phyloP scores from a whole-genome alignment of 176 grass and related monocot genomes.

The Poa pratensis region DNA sequence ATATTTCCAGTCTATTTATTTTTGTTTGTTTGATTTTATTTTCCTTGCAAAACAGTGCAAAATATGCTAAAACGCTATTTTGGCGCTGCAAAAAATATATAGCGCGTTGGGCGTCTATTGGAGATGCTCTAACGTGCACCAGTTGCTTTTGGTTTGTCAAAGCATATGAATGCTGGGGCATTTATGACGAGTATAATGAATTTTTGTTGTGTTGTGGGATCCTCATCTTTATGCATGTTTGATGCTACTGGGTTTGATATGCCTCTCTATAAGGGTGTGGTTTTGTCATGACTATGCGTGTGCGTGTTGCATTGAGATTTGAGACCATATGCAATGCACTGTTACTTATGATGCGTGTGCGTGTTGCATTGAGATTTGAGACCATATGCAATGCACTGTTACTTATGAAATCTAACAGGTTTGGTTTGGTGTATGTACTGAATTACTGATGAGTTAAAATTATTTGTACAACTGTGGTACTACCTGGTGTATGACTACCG shows the following conservation, averaged over 20 bases:
- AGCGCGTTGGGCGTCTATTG: too few relatives aligned
- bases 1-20: too few relatives aligned
- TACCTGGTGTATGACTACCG: not conserved
- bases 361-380: slow-evolving; percentile 1
- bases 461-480: not conserved
- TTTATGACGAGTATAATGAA: slow-evolving; percentile 22
- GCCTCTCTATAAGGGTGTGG: slow-evolving; percentile 5
- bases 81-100: too few relatives aligned
- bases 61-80: too few relatives aligned
- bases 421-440: not conserved
- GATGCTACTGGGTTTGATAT: slow-evolving; percentile 5
- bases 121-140: not conserved
- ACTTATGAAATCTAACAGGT: not conserved
- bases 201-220: not conserved
- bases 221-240: slow-evolving; percentile 35
- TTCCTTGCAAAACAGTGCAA: too few relatives aligned
- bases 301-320: not conserved
- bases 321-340: slow-evolving; percentile 9
- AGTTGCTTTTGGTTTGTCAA: slow-evolving; percentile 6
- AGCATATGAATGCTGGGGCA: not conserved
- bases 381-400: slow-evolving; percentile 24
- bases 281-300: not conserved
- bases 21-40: too few relatives aligned
- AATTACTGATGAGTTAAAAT: not conserved
- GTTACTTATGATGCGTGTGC: not conserved